phyloP scores from a whole-genome alignment of 2,329 filamentous ascomycete genomes.

The Xylariomycetidae sp. region DNA sequence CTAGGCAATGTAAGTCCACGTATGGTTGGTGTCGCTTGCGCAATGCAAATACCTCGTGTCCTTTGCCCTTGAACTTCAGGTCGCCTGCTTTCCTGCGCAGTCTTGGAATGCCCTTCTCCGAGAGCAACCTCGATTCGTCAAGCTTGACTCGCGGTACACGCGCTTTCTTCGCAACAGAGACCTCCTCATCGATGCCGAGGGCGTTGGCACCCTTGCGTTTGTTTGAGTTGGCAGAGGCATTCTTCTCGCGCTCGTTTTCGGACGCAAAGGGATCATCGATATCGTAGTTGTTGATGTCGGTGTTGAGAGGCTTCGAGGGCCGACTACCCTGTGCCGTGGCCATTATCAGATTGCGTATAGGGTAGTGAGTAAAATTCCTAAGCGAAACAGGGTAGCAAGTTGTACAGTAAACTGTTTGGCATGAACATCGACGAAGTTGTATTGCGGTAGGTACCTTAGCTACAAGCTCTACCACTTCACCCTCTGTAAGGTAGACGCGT shows the following conservation, averaged over 20 bases:
- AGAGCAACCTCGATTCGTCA: slow-evolving; percentile 80
- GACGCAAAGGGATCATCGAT: slow-evolving; percentile 49
- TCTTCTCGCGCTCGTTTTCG: slow-evolving; percentile 29
- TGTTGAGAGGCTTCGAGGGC: slow-evolving; percentile 24
- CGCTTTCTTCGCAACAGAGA: slow-evolving; percentile 72
- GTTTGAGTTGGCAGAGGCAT: slow-evolving; percentile 27
- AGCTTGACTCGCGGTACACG: slow-evolving; percentile 73
- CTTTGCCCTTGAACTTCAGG: slow-evolving; percentile 83
- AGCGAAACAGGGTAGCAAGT: too few relatives aligned
- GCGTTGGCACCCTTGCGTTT: slow-evolving; percentile 45
- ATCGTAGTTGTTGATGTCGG: slow-evolving; percentile 73
- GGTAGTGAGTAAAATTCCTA: too few relatives aligned
- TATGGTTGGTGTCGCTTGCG: too few relatives aligned
- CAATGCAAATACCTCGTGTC: slow-evolving; percentile 63
- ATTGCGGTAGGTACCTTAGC: too few relatives aligned
- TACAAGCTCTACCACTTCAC: too few relatives aligned
- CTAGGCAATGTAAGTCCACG: slow-evolving; percentile 33
- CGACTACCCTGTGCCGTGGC: too few relatives aligned
- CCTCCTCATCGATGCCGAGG: slow-evolving; percentile 79
- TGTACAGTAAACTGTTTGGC: too few relatives aligned
- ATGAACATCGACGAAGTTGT: too few relatives aligned
- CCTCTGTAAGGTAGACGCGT: slow-evolving; percentile 6
- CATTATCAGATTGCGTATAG: too few relatives aligned
- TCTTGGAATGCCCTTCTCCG: slow-evolving; percentile 75
- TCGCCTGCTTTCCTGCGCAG: slow-evolving; percentile 65